Evolutionary conservation across 257 asterid species (phyloP).

Genomic region (Solanum rostratum): DNA sequence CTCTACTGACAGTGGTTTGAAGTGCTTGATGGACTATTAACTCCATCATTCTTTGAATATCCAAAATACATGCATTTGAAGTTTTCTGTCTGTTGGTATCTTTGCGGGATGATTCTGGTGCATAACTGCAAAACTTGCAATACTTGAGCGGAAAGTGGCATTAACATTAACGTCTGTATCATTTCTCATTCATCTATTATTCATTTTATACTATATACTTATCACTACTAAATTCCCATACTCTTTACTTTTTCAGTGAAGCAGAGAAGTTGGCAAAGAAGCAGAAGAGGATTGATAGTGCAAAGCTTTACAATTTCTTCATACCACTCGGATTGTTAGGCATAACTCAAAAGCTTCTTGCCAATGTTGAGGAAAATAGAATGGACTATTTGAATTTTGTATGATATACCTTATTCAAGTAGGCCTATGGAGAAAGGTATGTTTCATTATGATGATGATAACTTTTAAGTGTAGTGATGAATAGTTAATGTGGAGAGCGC

Average conservation of each 20-base stretch:
- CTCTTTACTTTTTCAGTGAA: slow-evolving; percentile 33
- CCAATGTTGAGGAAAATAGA: not conserved
- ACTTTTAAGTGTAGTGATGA: too few relatives aligned
- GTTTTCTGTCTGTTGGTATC: not conserved
- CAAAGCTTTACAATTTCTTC: slow-evolving; percentile 54
- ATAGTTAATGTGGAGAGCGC: too few relatives aligned
- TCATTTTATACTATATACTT: not conserved
- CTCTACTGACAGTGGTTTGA: slow-evolving; percentile 68
- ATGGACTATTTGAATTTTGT: not conserved
- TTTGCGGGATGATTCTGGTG: slow-evolving; percentile 26
- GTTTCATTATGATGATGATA: too few relatives aligned
- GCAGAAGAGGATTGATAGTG: slow-evolving; percentile 44
- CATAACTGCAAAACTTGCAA: slow-evolving; percentile 57
- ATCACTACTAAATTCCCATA: not conserved
- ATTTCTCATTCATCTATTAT: not conserved
- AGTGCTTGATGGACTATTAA: slow-evolving; percentile 84
- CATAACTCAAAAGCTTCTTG: not conserved
- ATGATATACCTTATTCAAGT: too few relatives aligned
- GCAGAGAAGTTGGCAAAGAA: slow-evolving; percentile 44
- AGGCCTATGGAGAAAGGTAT: too few relatives aligned
- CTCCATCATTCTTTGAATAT: slow-evolving; percentile 27
- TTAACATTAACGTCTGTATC: slow-evolving; percentile 38
- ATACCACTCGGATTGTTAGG: slow-evolving; percentile 43
- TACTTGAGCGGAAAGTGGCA: slow-evolving; percentile 74
- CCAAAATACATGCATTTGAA: not conserved